Base-by-base conservation (phyloP, 371 early-diverging fungal species). In the Mortierella sp. region DNA sequence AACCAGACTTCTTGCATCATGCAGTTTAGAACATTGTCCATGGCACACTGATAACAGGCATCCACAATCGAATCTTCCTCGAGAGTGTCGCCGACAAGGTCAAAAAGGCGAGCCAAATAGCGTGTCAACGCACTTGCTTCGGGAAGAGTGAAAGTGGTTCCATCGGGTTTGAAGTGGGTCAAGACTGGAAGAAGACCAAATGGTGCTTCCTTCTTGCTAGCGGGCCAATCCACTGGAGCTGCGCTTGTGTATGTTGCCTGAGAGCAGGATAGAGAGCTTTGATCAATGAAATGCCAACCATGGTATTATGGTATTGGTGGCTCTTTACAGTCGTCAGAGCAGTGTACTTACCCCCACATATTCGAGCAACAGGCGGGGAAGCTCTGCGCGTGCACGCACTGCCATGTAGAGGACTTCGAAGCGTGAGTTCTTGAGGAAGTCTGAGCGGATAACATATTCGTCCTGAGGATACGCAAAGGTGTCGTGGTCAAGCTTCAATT, bases 331-430 rank as follows among this genome's bases (percentile, higher is more conserved):
- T n/a, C n/a, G n/a, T n/a, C n/a, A n/a, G n/a, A 19, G 4, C 14
- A 24, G 49, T 24, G 27, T 28, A 57, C 67, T 28, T 76, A 76
- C 76, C 1, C 76, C 76, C 30, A 69, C 64, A 21, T 52, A 76
- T 48, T 76, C 76, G 19, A 76, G 65, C 18, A 76, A 18, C 30
- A 61, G 21, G 14, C 76, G 69, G 6, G 58, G 42, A 2, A 49
- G 26, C 48, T 76, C 76, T 6, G 62, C 76, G 24, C 76, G 65
- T 10, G 66, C 76, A 54, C 76, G 76, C 5, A 45, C 38, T 12
- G 64, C 69, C 70, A 69, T 69, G 38, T 76, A 76, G 13, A 61
- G 46, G 55, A 76, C 31, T 41, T 76, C 76, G 55, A 76, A 76
- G 13, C 50, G 34, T 4, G 76, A 76, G 28, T 62, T 58, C 55